Evolutionary conservation across 805 yeast species (phyloP), one percentile per base, ranked within the genome.

Genomic region (Nakazawaea peltata): DNA sequence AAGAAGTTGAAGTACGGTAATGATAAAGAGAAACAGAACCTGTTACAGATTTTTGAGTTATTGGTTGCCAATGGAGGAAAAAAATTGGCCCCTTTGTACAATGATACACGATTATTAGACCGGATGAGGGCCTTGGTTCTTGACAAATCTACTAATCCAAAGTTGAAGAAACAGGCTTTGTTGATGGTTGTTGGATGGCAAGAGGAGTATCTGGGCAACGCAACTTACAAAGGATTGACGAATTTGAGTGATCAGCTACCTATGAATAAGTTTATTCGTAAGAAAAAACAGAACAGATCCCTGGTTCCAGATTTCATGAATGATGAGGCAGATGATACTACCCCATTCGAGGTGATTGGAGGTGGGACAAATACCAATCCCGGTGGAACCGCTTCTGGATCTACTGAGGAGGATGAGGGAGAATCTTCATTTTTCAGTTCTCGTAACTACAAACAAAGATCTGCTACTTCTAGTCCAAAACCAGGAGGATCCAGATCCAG

Each of bases 1-100:
- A 92, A 92, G 65, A 77, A 78, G 49, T 61, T 92, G 51, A 92
- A 94, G 59, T 82, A 90, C 51, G 97, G 97, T n/a, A 50, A 66
- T 2, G 51, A 57, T 4, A 57, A 61, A 14, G 81, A 80, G 44
- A 94, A 84, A 53, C 47, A 70, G 35, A 71, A 83, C 30, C 82
- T 94, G 0, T 54, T 87, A 42, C 49, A 53, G 33, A 38, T 81
- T 10, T 55, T 78, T 26, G 83, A 81, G 45, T 58, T 73, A 14
- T 53, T 81, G 16, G 75, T 81, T 2, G 69, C 74, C 25, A 78
- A 79, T 49, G 59, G 80, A 49, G 68, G 51, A 40, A 51, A 40
- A 48, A 54, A 37, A 49, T 63, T 53, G 65, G 63, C 10, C 52
- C 58, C 51, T 2, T 46, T 85, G 32, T 84, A 81, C 46, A 67